Conservation (phyloP, 441 rosid species). For the Kokia cookei region DNA sequence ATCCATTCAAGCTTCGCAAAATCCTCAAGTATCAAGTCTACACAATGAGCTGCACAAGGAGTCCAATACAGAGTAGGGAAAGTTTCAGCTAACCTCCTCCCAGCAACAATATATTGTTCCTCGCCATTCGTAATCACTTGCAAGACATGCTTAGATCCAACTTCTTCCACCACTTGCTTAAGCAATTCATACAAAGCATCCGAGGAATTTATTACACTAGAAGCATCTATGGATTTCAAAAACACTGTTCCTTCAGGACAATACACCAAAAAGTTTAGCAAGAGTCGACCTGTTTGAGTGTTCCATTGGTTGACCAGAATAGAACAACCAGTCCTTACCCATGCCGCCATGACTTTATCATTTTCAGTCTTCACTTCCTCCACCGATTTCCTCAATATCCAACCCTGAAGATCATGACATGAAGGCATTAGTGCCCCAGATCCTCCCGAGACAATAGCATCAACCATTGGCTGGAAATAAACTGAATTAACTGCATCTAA, state of each 20-base stretch:
- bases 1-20: constrained; percentile 69
- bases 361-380: constrained; percentile 63
- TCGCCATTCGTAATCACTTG: constrained; percentile 74
- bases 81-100: constrained; percentile 52
- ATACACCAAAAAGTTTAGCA: constrained; percentile 56
- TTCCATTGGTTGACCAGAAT: constrained; percentile 62
- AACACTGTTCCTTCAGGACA: constrained; percentile 72
- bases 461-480: constrained; percentile 64
- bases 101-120: constrained; percentile 46
- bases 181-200: constrained; percentile 54
- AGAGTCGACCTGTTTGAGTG: constrained; percentile 35
- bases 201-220: constrained; percentile 38
- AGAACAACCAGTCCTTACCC: constrained; percentile 80
- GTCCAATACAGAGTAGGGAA: constrained; percentile 82
- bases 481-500: constrained; percentile 56
- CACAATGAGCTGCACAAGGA: constrained; percentile 70
- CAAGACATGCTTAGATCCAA: constrained; percentile 61
- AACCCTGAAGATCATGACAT: constrained; percentile 61
- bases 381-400: constrained; percentile 60
- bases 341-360: constrained; percentile 28
- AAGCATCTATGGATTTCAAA: constrained; percentile 66
- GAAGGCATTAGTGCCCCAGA: constrained; percentile 42
- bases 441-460: constrained; percentile 53
- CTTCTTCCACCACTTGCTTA: constrained; percentile 72
- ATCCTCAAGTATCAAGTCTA: constrained; percentile 75